These are phyloP conservation scores for Fusarium hostae DNA, from an alignment of 2,329 filamentous ascomycete species.

Conservation along the genomic window DNA sequence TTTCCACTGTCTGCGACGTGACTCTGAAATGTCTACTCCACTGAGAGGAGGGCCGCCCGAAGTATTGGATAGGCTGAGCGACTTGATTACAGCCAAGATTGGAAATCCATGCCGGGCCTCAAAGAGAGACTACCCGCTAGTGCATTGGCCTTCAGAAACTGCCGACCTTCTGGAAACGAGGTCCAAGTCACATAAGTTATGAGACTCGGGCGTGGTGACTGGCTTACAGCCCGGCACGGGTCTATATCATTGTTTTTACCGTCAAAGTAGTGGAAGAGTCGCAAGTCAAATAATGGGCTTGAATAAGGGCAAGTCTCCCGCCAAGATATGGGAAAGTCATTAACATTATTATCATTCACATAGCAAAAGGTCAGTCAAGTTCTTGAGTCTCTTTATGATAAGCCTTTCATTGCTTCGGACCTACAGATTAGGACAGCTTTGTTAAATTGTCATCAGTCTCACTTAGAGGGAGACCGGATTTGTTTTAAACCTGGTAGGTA, in stretches of 20 bases:
- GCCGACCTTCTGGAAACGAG: neutral
- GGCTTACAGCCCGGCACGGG: neutral
- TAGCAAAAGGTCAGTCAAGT: neutral
- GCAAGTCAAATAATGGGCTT: neutral
- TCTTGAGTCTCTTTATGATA: neutral
- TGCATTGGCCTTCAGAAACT: constrained; percentile 9
- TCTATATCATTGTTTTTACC: neutral
- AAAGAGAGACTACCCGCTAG: constrained; percentile 7
- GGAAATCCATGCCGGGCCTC: constrained; percentile 27
- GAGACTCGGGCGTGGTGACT: neutral
- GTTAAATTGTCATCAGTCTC: neutral
- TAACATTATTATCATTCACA: neutral
- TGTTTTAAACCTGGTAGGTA: neutral
- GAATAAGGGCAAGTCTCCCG: neutral
- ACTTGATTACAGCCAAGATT: neutral
- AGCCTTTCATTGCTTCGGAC: neutral
- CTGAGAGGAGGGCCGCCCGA: constrained; percentile 1
- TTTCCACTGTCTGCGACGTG: neutral
- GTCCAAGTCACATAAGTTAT: neutral
- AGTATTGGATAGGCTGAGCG: constrained; percentile 7
- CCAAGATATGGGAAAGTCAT: neutral
- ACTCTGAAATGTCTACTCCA: neutral
- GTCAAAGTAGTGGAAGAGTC: neutral
- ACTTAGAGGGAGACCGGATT: neutral
- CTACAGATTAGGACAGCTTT: neutral